A percentile compares a stretch with the other conserved stretches of the same genome.
Conservation (phyloP, 192 early-diverging fungal species). For the Entomortierella parvispora region DNA sequence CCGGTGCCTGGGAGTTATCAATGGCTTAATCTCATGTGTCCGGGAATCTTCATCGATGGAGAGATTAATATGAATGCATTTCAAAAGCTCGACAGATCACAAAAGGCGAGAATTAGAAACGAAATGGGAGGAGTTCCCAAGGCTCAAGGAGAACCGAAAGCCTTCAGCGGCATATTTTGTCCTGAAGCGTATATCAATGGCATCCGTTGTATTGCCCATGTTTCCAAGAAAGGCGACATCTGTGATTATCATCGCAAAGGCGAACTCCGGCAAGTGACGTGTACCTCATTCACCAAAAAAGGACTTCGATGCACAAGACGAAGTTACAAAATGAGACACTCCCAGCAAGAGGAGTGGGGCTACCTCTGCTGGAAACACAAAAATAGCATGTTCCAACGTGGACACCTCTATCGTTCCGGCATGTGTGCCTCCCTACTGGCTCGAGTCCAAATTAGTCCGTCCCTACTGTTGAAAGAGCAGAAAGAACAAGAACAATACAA, state of each 20-base stretch:
- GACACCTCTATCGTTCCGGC: slow-evolving; percentile 28
- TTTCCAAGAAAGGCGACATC: slow-evolving; percentile 21
- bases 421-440: slow-evolving; percentile 22
- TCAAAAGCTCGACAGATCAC: slow-evolving; percentile 6
- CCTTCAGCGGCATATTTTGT: slow-evolving; percentile 22
- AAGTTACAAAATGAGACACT: slow-evolving; percentile 12
- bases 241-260: slow-evolving; percentile 25
- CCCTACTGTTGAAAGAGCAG: slow-evolving; percentile 7
- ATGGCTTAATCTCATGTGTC: slow-evolving; percentile 13
- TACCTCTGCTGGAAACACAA: slow-evolving; percentile 14
- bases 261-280: slow-evolving; percentile 14
- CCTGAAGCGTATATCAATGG: slow-evolving; percentile 17
- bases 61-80: slow-evolving; percentile 7
- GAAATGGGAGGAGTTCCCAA: slow-evolving; percentile 15
- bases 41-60: slow-evolving; percentile 16
- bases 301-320: slow-evolving; percentile 11
- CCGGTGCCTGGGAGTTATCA: slow-evolving; percentile 18
- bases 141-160: slow-evolving; percentile 22
- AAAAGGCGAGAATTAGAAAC: slow-evolving; percentile 6
- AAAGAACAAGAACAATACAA: no score
- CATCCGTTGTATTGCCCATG: slow-evolving; percentile 17
- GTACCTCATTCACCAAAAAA: slow-evolving; percentile 28
- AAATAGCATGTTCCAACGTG: slow-evolving; percentile 28
- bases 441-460: slow-evolving; percentile 22
- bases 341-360: slow-evolving; percentile 23